Base-by-base conservation (phyloP, 2,329 filamentous ascomycete genomes). In the Fusarium proliferatum region DNA sequence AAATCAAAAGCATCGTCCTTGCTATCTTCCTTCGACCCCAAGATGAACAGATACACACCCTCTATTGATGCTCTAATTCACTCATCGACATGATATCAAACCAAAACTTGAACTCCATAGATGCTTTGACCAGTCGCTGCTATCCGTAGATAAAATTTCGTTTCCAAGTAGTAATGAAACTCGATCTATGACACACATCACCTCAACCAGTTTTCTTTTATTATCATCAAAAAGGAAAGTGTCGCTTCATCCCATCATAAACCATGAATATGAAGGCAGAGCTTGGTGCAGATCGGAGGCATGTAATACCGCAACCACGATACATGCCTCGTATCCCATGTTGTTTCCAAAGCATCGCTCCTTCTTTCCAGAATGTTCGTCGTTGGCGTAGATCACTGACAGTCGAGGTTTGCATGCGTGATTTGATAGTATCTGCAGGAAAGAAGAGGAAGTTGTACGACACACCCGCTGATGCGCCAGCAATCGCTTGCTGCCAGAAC, bases 181-280 rank as follows among this genome's bases (percentile, higher is more conserved):
- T 15, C 36, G 12, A 42, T 55, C 49, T 19, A 26, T 21, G 28
- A 45, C 17, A 41, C 17, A 49, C 42, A 59, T 55, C 39, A 36
- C n/a, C 42, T 23, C 26, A 16, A 1, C 26, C 9, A n/a, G 13
- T 33, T 19, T 10, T 12, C 21, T 23, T 52, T 26, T 52, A 19
- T 21, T 23, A 13, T 55, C 39, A 73, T 61, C 84, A 82, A 74
- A 89, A 76, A 39, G 88, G 86, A 78, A 96, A 88, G 75, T 90
- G 85, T 72, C 86, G 88, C 84, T 95, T 95, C 81, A 99, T 82
- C 19, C 91, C 93, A 83, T 98, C 96, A 80, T 95, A 98, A 69
- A 98, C 91, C 70, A 96, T 95, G 79, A 99, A 99, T 69, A 99
- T 99, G 79, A 98, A 95, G 12, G 96, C 96, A n/a, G 95, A 98